Evolutionary conservation across 495 filamentous ascomycete species (phyloP).

Genomic region (Clohesyomyces aquaticus): DNA sequence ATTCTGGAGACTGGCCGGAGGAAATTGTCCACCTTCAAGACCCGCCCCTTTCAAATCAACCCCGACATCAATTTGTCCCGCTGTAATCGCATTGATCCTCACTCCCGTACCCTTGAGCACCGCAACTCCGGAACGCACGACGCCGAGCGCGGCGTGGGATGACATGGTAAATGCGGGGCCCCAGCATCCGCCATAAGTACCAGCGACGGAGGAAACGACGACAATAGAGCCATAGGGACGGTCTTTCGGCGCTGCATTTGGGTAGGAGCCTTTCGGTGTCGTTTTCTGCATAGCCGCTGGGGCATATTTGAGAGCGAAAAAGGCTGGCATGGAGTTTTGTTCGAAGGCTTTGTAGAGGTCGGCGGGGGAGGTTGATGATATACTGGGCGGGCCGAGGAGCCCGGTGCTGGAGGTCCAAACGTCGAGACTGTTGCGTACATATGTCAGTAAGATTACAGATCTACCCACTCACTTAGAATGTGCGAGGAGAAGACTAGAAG

Average conservation of each 20-base stretch:
- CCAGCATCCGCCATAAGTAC: conserved; percentile 62
- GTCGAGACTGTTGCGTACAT: conserved; percentile 52
- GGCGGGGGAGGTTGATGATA: conserved; percentile 57
- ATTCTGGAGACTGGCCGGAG: conserved; percentile 59
- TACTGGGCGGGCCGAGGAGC: conserved; percentile 60
- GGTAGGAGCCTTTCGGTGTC: conserved; percentile 55
- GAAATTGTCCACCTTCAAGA: conserved; percentile 60
- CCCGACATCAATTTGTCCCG: conserved; percentile 63
- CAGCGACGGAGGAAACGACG: conserved; percentile 59
- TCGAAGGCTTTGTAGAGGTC: conserved; percentile 61
- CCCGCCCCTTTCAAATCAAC: conserved; percentile 58
- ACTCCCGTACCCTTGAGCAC: conserved; percentile 61
- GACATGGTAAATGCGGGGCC: conserved; percentile 62
- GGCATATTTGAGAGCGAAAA: conserved; percentile 66
- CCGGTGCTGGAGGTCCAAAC: conserved; percentile 61
- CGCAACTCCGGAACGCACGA: conserved; percentile 61
- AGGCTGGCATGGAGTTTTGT: conserved; percentile 61
- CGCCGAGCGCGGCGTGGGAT: conserved; percentile 62
- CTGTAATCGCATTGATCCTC: conserved; percentile 62
- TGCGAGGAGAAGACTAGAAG: not conserved
- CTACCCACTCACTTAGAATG: too few species aligned
- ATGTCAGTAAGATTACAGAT: too few species aligned
- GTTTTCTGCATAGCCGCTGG: conserved; percentile 66
- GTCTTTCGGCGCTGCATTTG: conserved; percentile 62
- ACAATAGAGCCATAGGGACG: conserved; percentile 63